Base-by-base conservation (phyloP, 2,329 filamentous ascomycete species). In the Elsinoe perseae region DNA sequence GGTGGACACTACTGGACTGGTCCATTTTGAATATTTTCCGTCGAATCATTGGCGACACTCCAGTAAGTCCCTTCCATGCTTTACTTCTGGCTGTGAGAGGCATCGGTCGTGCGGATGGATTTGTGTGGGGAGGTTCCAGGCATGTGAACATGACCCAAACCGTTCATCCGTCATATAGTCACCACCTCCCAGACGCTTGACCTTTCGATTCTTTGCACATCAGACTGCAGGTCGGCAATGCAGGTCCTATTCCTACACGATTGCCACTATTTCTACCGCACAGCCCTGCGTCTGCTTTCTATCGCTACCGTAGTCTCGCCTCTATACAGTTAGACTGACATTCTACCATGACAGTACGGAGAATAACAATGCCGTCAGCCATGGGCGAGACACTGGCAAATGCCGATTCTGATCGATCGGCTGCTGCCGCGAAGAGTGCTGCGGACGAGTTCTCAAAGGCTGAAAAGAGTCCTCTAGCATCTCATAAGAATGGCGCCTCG, bases 231-330 rank as follows among this genome's bases (percentile, higher is more conserved):
- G 16, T 50, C 21, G 44, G 23, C 44, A 36, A 56, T 55, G 46
- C 77, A 79, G 76, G 95, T 95, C 88, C 87, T 87, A 77, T 95
- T 78, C 72, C 77, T 88, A 57, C 85, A 93, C 78, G 87, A 95
- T 73, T 95, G 87, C 68, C 89, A 95, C 71, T 95, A 95, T 75
- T 95, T 95, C 75, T 93, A 88, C 77, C 88, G 88, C 77, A 95
- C 85, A 72, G 87, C 88, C 69, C 76, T 95, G 75, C 88, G 88
- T 77, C 85, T 90, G 69, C 77, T 95, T 65, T 92, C 87, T 68
- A 84, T 95, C 65, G 81, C 83, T 74, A 95, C 87, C 65, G 80
- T 76, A 66, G 82, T 95, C 71, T 89, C 86, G 63, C 84, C 86
- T 64, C 76, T 89, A 56, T 89, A 89, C 76, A 64, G 80, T 79